Base-by-base conservation (phyloP, 345 rosid genomes). In the Linum lewisii region DNA sequence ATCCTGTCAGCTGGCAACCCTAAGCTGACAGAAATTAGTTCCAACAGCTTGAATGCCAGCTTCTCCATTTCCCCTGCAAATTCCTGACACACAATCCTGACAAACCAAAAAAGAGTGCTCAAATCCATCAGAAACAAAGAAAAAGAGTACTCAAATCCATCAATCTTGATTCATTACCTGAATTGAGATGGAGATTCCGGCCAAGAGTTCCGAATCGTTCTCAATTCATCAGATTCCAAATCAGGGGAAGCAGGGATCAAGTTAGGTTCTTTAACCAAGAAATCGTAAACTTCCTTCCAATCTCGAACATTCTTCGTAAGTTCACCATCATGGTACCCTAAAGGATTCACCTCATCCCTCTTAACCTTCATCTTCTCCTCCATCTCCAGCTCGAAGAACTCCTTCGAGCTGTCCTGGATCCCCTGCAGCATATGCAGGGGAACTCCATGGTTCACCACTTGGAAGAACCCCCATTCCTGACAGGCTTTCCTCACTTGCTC, bases 241-340 rank as follows among this genome's bases (percentile, higher is more conserved):
- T 59, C 52, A 53, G 45, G 51, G 0, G 80, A 73, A 47, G 76
- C 69, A 2, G 74, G 74, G 11, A 65, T 53, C 7, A 63, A 20
- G 6, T 60, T 63, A 38, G 73, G 78, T 3, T 57, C 24, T 1
- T 42, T 9, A 6, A 61, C 52, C 16, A 24, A 50, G 23, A 66
- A 59, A 64, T 80, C 84, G 62, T 74, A 74, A 16, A 79, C 75
- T 51, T 79, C 84, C 63, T 74, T 79, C 84, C 84, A 77, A 45
- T 80, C 84, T 66, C 84, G 72, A 49, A 77, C 81, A 58, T 80
- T 80, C 68, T 79, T 79, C 24, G 81, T 77, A 47, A 72, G 73
- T 66, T 79, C 84, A 5, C 32, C 24, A 1, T 79, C 81, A 25
- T 69, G 70, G 21, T 79, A 79, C 16, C 84, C 81, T 54, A 65